Evolutionary conservation across 2,329 filamentous ascomycete species (phyloP), one percentile per base, ranked within the genome.

Genomic region (Diaporthe velutina): DNA sequence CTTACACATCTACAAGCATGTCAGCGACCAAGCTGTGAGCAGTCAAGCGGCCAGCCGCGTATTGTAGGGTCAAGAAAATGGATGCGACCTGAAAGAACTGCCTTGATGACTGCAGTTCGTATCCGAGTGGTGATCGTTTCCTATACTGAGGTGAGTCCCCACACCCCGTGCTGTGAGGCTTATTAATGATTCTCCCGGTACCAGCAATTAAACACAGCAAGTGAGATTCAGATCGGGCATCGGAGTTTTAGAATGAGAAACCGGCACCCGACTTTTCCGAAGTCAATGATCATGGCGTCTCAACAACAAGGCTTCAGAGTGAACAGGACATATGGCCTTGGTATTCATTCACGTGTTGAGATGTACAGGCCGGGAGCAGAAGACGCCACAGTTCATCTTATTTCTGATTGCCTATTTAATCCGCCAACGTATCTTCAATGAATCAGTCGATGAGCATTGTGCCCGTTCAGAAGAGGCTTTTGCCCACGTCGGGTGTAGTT

Each of bases 41-140:
- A 6, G 17, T 0, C 17, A 42, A 52, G 48, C 48, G 25, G 28
- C 9, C 54, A 58, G 19, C 30, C 54, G 54, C 54, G 19, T 58
- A 33, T 58, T 38, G 19, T 38, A 58, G 30, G 8, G 4, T 58
- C 19, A 35, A 58, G 19, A 58, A 22, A 38, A 38, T 35, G 8
- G 38, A 35, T 58, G 19, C 17, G 54, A 13, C 54, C 8, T 58
- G 13, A 2, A n/a, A 58, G 30, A 58, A 35, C 15, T 58, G 30
- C 30, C 30, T 35, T 58, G 54, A 28, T 57, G 54, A 57, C 54
- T 57, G 54, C 54, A 57, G 54, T 10, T 57, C 54, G 17, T 57
- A 57, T 19, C 28, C 54, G 17, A 57, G 54, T 57, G 54, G 17
- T 57, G 54, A 57, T 57, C 54, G 54, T 57, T 52, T 57, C 54